Evolutionary conservation across 345 rosid species (phyloP).

Genomic region (Sapria himalayana): DNA sequence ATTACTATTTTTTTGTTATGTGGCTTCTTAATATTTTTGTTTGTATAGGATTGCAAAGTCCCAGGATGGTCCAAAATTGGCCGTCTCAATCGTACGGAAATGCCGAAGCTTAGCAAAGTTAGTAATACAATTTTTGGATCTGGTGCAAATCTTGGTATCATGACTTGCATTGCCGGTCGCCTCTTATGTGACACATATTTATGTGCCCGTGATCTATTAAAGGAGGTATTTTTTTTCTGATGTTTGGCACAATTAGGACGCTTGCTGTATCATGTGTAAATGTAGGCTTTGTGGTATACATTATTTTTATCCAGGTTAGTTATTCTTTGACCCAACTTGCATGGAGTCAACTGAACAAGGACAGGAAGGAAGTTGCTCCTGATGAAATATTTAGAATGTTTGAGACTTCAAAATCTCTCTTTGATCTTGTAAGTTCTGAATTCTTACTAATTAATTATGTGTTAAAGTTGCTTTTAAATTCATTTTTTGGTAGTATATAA

Average conservation of each 20-base stretch:
- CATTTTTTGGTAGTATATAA: neutral
- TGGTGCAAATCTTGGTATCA: slow-evolving; percentile 85
- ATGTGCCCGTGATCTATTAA: slow-evolving; percentile 75
- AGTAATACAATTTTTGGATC: slow-evolving; percentile 54
- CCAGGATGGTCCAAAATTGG: slow-evolving; percentile 98
- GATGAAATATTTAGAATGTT: slow-evolving; percentile 70
- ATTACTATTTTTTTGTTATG: too few species aligned
- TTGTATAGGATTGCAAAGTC: slow-evolving; percentile 65
- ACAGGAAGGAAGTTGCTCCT: slow-evolving; percentile 69
- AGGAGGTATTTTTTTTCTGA: slow-evolving; percentile 35
- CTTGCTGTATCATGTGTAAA: slow-evolving; percentile 6
- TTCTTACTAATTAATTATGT: too few species aligned
- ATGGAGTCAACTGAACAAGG: slow-evolving; percentile 69
- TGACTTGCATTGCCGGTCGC: slow-evolving; percentile 91
- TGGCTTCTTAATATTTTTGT: too few species aligned
- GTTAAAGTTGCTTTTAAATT: neutral
- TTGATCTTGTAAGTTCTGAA: slow-evolving; percentile 68
- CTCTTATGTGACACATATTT: slow-evolving; percentile 83
- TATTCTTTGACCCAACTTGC: slow-evolving; percentile 90
- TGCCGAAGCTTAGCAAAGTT: slow-evolving; percentile 81
- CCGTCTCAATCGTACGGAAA: slow-evolving; percentile 75
- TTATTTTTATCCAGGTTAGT: slow-evolving; percentile 53
- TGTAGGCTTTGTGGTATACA: slow-evolving; percentile 10
- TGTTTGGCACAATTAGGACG: slow-evolving; percentile 3
- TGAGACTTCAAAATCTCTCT: slow-evolving; percentile 47